Conservation (phyloP, 345 rosid species). For the Psidium guajava region DNA sequence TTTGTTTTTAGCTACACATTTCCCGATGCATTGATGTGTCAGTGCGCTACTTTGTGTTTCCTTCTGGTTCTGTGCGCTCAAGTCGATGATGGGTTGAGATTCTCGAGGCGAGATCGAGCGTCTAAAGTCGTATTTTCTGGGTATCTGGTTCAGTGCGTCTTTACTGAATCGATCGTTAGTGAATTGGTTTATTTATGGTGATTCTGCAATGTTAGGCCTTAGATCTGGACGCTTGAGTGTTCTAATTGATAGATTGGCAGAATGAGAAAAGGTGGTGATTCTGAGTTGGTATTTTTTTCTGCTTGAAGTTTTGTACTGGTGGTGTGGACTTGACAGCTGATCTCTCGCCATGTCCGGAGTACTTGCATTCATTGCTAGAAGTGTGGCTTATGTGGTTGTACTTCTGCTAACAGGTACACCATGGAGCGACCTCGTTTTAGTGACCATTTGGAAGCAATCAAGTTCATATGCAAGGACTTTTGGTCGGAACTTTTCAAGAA, state of each 20-base stretch:
- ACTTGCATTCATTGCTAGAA: not conserved
- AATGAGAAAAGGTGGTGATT: not conserved
- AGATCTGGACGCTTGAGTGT: not conserved
- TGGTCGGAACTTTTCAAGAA: slow-evolving; percentile 98
- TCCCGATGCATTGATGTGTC: not conserved
- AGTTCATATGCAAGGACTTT: slow-evolving; percentile 98
- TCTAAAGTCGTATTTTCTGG: not conserved
- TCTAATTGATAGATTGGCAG: not conserved
- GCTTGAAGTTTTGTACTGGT: not conserved
- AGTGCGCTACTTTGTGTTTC: not conserved
- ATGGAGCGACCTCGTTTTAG: slow-evolving; percentile 89
- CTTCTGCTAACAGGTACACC: slow-evolving; percentile 42
- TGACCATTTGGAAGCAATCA: slow-evolving; percentile 93
- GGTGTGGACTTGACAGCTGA: not conserved
- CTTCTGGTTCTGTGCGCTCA: not conserved
- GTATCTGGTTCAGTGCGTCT: not conserved
- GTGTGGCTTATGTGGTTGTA: not conserved
- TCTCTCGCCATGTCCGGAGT: not conserved
- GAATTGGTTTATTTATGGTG: not conserved
- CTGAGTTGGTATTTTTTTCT: not conserved
- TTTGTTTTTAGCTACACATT: not conserved
- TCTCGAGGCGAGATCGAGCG: not conserved
- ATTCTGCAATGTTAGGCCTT: not conserved
- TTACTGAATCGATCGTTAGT: not conserved
- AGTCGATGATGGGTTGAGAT: not conserved